Evolutionary conservation across 768 basidiomycete genomes (phyloP).

Genomic region (Imleria badia): DNA sequence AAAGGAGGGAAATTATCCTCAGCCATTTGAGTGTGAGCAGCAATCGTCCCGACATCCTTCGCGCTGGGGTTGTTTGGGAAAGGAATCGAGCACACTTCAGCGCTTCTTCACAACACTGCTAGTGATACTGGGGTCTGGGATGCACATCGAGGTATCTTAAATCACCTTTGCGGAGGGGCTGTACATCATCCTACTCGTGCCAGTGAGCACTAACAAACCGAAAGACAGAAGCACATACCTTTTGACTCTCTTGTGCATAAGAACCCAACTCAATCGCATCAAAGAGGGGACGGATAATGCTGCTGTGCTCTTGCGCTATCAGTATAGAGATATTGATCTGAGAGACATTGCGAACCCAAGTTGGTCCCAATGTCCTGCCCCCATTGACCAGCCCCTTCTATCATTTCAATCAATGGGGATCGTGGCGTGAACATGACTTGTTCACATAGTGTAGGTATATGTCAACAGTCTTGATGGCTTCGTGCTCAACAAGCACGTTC

Average conservation of each 20-base stretch:
- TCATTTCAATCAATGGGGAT: too few relatives aligned
- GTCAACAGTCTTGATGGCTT: too few relatives aligned
- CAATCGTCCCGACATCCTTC: slow-evolving; percentile 81
- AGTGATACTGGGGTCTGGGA: slow-evolving; percentile 69
- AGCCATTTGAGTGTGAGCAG: slow-evolving; percentile 61
- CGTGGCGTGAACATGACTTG: too few relatives aligned
- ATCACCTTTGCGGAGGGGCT: slow-evolving; percentile 85
- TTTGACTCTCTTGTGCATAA: slow-evolving; percentile 40
- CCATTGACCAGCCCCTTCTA: too few relatives aligned
- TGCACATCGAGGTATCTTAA: slow-evolving; percentile 95
- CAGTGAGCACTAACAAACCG: slow-evolving; percentile 11
- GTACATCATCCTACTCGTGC: too few relatives aligned
- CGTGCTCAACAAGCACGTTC: too few relatives aligned
- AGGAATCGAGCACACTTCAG: slow-evolving; percentile 78
- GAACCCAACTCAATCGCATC: slow-evolving; percentile 47
- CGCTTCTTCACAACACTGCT: slow-evolving; percentile 82
- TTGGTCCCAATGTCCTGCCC: too few relatives aligned
- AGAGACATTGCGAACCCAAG: too few relatives aligned
- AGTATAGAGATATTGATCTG: too few relatives aligned
- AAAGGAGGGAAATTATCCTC: slow-evolving; percentile 46
- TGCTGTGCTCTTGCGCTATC: too few relatives aligned
- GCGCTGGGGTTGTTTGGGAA: slow-evolving; percentile 80
- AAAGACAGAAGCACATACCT: slow-evolving; percentile 34
- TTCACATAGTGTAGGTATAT: too few relatives aligned
- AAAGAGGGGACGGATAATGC: slow-evolving; percentile 43